Percentiles rank a stretch among this genome's conserved stretches.
These are phyloP conservation scores for Pelargonium australe DNA, from an alignment of 441 rosid genomes.

Conservation along the genomic window DNA sequence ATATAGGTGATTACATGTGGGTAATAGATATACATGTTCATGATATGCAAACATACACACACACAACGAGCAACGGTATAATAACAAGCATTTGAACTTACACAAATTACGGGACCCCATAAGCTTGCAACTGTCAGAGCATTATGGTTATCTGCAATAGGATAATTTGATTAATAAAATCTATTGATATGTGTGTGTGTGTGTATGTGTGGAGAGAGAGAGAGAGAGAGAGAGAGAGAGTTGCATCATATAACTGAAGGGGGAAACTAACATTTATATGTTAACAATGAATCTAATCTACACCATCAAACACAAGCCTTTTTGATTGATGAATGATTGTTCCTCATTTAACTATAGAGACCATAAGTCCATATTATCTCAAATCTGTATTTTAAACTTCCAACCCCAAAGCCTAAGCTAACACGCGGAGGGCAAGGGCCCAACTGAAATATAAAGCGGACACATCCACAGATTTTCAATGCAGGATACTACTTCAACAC, in stretches of 20 bases:
- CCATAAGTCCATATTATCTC: too few relatives aligned
- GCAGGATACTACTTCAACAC: too few relatives aligned
- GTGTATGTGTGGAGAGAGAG: background rate
- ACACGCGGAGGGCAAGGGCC: too few relatives aligned
- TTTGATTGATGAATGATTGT: too few relatives aligned
- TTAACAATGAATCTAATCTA: too few relatives aligned
- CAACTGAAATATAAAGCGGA: too few relatives aligned
- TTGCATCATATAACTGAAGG: background rate
- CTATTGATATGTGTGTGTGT: background rate
- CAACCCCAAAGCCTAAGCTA: too few relatives aligned
- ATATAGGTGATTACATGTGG: background rate
- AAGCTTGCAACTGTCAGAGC: conserved; percentile 74
- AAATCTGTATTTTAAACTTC: too few relatives aligned
- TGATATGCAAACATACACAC: background rate
- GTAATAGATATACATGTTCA: background rate
- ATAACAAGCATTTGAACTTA: conserved; percentile 39
- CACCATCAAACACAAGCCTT: too few relatives aligned
- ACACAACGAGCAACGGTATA: background rate
- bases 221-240: background rate
- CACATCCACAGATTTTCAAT: too few relatives aligned
- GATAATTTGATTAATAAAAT: background rate
- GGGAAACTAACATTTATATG: too few relatives aligned
- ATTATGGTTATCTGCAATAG: conserved; percentile 91
- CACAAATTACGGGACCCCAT: conserved; percentile 93
- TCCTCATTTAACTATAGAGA: too few relatives aligned